phyloP scores from a whole-genome alignment of 352 stramenopile genomes.

The Thalassiosira livingstoniorum region DNA sequence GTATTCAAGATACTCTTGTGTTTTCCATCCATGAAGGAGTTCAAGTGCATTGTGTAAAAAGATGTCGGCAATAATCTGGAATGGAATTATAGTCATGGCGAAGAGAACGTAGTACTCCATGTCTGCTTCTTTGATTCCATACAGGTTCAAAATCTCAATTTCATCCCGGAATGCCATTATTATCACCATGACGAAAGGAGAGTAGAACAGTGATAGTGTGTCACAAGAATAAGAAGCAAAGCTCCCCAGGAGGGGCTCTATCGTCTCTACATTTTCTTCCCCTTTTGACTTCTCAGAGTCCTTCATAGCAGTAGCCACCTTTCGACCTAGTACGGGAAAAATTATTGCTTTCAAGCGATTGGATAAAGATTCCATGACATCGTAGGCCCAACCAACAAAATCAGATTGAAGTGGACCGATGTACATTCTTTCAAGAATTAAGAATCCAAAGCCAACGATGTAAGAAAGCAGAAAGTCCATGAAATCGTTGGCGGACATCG shows the following conservation, averaged over 20 bases:
- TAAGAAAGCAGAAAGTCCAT: conserved; percentile 95
- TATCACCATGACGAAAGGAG: conserved; percentile 93
- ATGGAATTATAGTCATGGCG: conserved; percentile 93
- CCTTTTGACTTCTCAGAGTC: conserved; percentile 25
- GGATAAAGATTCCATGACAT: too few species aligned
- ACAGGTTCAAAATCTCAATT: conserved; percentile 92
- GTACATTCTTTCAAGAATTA: conserved; percentile 93
- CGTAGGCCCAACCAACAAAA: conserved; percentile 69
- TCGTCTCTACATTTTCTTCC: conserved; percentile 83
- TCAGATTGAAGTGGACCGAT: conserved; percentile 88
- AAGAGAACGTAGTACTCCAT: conserved; percentile 98
- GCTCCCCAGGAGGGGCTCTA: conserved; percentile 96
- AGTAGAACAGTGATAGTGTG: conserved; percentile 92
- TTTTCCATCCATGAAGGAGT: conserved; percentile 97
- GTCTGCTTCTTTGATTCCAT: conserved; percentile 96
- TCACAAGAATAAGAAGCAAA: conserved; percentile 92
- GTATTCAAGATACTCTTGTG: conserved; percentile 98
- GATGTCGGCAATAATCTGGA: conserved; percentile 94
- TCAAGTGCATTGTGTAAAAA: conserved; percentile 96
- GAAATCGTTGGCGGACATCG: conserved; percentile 95
- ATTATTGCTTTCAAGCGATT: too few species aligned
- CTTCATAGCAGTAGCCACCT: conserved; percentile 2
- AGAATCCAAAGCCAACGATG: conserved; percentile 94
- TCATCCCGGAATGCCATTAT: conserved; percentile 96
- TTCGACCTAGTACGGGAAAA: conserved; percentile 10